These are phyloP conservation scores for Tulasnella sp. DNA, from an alignment of 768 basidiomycete genomes.

Conservation along the genomic window DNA sequence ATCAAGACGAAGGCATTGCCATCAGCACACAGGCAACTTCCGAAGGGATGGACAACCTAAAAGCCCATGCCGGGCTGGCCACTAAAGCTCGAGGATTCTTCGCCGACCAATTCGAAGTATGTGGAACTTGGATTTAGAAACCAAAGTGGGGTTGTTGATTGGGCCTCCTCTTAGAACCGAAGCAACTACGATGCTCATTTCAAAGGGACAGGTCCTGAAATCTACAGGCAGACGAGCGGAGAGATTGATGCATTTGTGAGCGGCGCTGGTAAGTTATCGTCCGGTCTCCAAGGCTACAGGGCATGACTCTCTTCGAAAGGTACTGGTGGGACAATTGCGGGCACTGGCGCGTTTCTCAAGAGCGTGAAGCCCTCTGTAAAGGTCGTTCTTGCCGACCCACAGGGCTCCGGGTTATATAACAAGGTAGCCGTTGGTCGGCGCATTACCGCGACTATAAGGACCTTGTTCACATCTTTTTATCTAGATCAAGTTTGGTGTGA, in stretches of 20 bases:
- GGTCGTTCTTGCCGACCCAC: conserved; percentile 80
- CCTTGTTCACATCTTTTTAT: background rate
- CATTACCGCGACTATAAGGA: background rate
- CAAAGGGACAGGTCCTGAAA: conserved; percentile 86
- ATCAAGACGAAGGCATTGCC: background rate
- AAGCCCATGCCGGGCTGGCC: conserved; percentile 17
- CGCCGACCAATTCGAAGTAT: conserved; percentile 89
- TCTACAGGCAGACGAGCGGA: conserved; percentile 88
- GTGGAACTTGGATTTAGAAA: background rate
- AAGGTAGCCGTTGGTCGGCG: conserved; percentile 45
- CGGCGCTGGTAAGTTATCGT: conserved; percentile 61
- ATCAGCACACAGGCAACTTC: conserved; percentile 12
- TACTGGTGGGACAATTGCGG: conserved; percentile 94
- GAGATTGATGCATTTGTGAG: conserved; percentile 75
- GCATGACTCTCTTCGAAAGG: conserved; percentile 37
- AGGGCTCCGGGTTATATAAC: conserved; percentile 92
- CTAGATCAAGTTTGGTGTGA: conserved; percentile 82
- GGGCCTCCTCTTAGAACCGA: conserved; percentile 47
- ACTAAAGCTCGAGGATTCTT: conserved; percentile 69
- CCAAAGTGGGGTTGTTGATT: background rate
- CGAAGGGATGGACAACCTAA: conserved; percentile 30
- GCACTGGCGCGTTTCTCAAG: conserved; percentile 73
- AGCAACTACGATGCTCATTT: conserved; percentile 89
- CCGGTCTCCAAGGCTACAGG: background rate
- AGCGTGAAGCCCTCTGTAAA: conserved; percentile 55